A percentile compares a stretch with the other conserved stretches of the same genome.
phyloP scores from a whole-genome alignment of 2,329 filamentous ascomycete genomes.

The Claviceps sorghi region DNA sequence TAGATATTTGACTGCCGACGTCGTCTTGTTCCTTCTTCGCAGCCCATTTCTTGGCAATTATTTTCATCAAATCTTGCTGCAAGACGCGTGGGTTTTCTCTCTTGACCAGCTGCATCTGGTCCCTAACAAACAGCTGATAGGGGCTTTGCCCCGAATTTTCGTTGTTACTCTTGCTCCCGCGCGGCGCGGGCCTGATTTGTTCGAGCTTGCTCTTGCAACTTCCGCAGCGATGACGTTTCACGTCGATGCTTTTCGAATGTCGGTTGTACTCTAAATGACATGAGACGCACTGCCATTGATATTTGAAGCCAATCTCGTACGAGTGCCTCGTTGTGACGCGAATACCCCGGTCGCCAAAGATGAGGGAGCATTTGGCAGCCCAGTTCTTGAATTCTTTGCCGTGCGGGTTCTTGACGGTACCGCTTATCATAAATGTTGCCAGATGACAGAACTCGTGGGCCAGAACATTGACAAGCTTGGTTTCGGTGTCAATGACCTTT shows the following conservation, averaged over 20 bases:
- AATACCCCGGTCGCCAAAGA: slow-evolving; percentile 49
- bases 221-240: slow-evolving; percentile 57
- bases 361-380: slow-evolving; percentile 38
- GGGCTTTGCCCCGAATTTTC: slow-evolving; percentile 20
- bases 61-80: slow-evolving; percentile 55
- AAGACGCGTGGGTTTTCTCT: slow-evolving; percentile 39
- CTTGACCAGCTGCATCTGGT: slow-evolving; percentile 49
- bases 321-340: slow-evolving; percentile 78
- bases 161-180: slow-evolving; percentile 6
- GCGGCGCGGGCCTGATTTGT: slow-evolving; percentile 67
- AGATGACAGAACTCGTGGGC: slow-evolving; percentile 95
- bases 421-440: slow-evolving; percentile 76
- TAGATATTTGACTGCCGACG: background rate
- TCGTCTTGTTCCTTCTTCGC: slow-evolving; percentile 30
- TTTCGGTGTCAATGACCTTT: slow-evolving; percentile 68
- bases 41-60: slow-evolving; percentile 49
- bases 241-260: slow-evolving; percentile 75
- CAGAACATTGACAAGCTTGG: slow-evolving; percentile 74
- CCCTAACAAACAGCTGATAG: slow-evolving; percentile 45
- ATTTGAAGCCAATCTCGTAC: slow-evolving; percentile 87
- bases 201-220: slow-evolving; percentile 54
- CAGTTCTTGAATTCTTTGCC: slow-evolving; percentile 73
- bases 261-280: slow-evolving; percentile 65
- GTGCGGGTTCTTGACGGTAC: slow-evolving; percentile 62
- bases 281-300: slow-evolving; percentile 61